Evolutionary conservation across 192 early-diverging fungal species (phyloP).

Genomic region (Coemansia sp.): DNA sequence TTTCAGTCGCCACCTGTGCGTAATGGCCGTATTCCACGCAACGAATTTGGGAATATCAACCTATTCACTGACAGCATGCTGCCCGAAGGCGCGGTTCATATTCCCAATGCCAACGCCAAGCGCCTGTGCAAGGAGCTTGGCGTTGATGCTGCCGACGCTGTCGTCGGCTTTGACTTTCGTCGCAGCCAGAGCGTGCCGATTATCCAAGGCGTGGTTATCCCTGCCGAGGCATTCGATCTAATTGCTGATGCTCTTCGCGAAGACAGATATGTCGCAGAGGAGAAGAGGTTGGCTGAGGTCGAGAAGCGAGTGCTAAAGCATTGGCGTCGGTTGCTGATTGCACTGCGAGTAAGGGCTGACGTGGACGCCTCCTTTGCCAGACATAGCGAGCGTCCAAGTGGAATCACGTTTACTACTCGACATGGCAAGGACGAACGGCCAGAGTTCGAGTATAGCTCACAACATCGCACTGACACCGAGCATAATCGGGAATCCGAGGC

Average conservation of each 20-base stretch:
- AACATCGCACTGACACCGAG: background rate
- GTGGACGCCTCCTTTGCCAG: conserved; percentile 42
- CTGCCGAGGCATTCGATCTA: conserved; percentile 13
- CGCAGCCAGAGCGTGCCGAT: conserved; percentile 28
- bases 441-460: background rate
- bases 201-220: conserved; percentile 38
- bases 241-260: conserved; percentile 34
- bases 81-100: conserved; percentile 74
- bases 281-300: background rate
- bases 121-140: conserved; percentile 72
- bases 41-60: conserved; percentile 82
- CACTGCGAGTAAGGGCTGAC: conserved; percentile 45
- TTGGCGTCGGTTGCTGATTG: conserved; percentile 35
- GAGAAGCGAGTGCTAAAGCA: conserved; percentile 27
- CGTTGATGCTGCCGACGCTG: conserved; percentile 81
- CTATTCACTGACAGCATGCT: conserved; percentile 83
- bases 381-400: conserved; percentile 21
- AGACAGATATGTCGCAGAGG: background rate
- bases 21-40: conserved; percentile 77
- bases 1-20: conserved; percentile 63
- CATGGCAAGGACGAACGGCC: background rate
- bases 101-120: conserved; percentile 60
- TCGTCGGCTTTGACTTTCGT: conserved; percentile 59
- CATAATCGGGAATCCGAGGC: background rate
- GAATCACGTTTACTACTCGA: conserved; percentile 1